These are phyloP conservation scores for Stenogyne calaminthoides DNA, from an alignment of 305 asterid genomes.

Conservation along the genomic window DNA sequence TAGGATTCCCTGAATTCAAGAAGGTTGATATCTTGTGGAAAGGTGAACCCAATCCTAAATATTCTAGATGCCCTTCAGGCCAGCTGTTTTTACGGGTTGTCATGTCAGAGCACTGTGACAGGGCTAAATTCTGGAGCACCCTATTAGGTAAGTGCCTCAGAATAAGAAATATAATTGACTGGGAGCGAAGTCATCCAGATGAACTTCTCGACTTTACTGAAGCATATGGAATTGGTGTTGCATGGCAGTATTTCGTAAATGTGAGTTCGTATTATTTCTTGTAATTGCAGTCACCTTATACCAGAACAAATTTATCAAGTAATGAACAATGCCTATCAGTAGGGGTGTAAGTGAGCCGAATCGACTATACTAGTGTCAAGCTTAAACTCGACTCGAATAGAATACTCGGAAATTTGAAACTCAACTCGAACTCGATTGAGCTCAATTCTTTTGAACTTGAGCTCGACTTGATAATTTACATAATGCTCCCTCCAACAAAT, in stretches of 20 bases:
- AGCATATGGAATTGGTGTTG: conserved; percentile 72
- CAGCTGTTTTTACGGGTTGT: conserved; percentile 62
- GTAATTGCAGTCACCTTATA: background rate
- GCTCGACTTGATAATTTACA: too few relatives aligned
- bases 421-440: too few relatives aligned
- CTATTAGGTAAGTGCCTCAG: conserved; percentile 58
- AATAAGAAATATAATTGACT: conserved; percentile 74
- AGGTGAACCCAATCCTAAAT: conserved; percentile 51
- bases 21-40: conserved; percentile 90
- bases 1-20: conserved; percentile 75
- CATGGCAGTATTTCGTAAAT: conserved; percentile 57
- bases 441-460: too few relatives aligned
- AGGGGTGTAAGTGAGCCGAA: background rate
- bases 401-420: too few relatives aligned
- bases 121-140: conserved; percentile 64
- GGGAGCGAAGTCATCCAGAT: conserved; percentile 95
- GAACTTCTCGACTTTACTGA: conserved; percentile 60
- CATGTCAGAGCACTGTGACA: conserved; percentile 70
- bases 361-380: too few relatives aligned
- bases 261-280: conserved; percentile 53
- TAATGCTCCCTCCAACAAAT: too few relatives aligned
- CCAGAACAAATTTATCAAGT: background rate
- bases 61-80: conserved; percentile 47
- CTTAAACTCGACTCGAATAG: too few relatives aligned
- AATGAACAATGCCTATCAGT: background rate